Base-by-base conservation (phyloP, 2,329 filamentous ascomycete genomes). In the Fusarium liriodendri region DNA sequence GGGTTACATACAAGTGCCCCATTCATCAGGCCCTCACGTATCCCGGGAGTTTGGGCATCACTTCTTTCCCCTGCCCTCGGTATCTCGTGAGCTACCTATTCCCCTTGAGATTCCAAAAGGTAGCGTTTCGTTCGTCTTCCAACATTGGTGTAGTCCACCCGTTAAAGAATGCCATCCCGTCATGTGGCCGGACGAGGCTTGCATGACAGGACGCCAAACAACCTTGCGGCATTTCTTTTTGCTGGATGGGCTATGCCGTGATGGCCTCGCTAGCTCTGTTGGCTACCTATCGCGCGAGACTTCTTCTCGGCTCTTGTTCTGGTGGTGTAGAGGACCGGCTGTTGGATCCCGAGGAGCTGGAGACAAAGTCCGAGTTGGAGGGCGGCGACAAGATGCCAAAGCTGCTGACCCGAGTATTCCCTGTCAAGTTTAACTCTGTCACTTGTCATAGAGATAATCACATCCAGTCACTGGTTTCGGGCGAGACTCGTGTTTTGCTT, bases 41-140 rank as follows among this genome's bases (percentile, higher is more conserved):
- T 70, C 55, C 47, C 47, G 50, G 18, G n/a, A 38, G 22, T 47
- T 73, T 64, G 57, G 71, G 71, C 71, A 73, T 60, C 71, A 72
- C 52, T 55, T 52, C 32, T 22, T 22, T 60, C 57, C 67, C 52
- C 22, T 27, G 20, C 8, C 22, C 42, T 52, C 62, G 25, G 37
- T 37, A n/a, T 25, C 54, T 37, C 32, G 13, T 37, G 20, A n/a
- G 16, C 40, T 42, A 52, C 16, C 40, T 47, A 3, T 47, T 45
- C 20, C 20, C 40, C 40, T 45, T 45, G 40, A 27, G 18, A 50
- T 27, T 16, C 8, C 10, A 50, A 14, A 50, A n/a, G 18, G 25
- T 14, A 29, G 45, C 45, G 42, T 47, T 47, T 13, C 14, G 25
- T 50, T 29, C 5, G 16, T 50, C 9, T 50, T 50, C 45, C 18